Conservation (phyloP, 306 rosid genomes). For the Lagenaria siceraria region DNA sequence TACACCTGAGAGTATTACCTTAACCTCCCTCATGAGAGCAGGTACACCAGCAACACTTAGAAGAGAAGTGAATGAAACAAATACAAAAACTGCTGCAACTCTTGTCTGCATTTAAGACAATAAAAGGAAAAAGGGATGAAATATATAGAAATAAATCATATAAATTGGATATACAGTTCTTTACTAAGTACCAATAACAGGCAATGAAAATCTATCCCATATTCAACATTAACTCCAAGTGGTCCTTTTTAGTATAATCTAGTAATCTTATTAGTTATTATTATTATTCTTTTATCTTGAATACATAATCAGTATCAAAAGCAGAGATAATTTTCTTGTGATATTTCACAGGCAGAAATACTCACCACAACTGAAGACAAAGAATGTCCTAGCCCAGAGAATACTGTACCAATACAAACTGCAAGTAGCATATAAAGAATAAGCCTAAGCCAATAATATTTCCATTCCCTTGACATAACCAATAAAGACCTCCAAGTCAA, state of each 20-base stretch:
- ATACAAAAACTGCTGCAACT: constrained; percentile 87
- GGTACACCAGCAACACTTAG: constrained; percentile 91
- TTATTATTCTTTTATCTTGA: not conserved
- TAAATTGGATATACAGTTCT: not conserved
- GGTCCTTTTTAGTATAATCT: not conserved
- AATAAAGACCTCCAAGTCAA: constrained; percentile 93
- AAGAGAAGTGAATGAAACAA: constrained; percentile 77
- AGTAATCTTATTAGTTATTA: not conserved
- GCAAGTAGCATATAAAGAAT: constrained; percentile 80
- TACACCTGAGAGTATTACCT: constrained; percentile 32
- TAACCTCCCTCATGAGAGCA: constrained; percentile 69
- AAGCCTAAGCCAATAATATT: constrained; percentile 96
- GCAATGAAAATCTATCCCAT: not conserved
- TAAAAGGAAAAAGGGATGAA: not conserved
- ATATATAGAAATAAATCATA: not conserved
- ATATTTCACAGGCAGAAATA: not conserved
- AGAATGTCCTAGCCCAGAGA: constrained; percentile 95
- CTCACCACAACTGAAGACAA: constrained; percentile 90
- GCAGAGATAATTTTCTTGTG: not conserved
- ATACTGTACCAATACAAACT: constrained; percentile 70
- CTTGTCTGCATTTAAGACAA: constrained; percentile 53
- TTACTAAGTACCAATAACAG: not conserved
- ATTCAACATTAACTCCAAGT: not conserved
- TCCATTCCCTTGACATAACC: constrained; percentile 98
- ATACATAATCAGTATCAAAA: not conserved